Evolutionary conservation across 768 basidiomycete species (phyloP).

Genomic region (Mrakia hoshinonis): DNA sequence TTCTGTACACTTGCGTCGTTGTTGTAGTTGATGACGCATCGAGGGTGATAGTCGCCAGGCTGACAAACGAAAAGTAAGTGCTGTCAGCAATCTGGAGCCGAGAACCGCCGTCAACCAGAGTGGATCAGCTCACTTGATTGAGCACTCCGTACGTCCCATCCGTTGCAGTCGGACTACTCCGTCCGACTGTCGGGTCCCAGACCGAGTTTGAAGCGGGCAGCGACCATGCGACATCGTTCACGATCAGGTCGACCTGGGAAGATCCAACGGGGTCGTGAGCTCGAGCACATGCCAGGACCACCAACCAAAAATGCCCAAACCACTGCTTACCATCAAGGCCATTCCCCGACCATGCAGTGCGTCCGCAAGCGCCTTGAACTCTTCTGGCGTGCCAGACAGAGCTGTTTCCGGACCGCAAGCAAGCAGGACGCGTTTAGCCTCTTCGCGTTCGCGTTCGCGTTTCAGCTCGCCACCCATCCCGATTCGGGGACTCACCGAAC

Average conservation of each 20-base stretch:
- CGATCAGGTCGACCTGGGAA: slow-evolving; percentile 3
- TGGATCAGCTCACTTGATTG: too few species aligned
- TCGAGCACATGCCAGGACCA: neutral
- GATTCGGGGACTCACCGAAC: neutral
- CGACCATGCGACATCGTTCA: slow-evolving; percentile 24
- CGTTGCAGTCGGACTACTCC: neutral
- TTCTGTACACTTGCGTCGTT: slow-evolving; percentile 10
- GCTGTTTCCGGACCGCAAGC: neutral
- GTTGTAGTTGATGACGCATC: slow-evolving; percentile 11
- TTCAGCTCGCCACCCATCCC: too few species aligned
- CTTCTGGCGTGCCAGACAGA: neutral
- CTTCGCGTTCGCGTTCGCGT: too few species aligned
- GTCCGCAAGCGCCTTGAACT: slow-evolving; percentile 8
- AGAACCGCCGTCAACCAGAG: too few species aligned
- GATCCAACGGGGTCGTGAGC: too few species aligned
- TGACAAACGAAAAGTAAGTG: too few species aligned
- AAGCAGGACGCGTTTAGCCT: neutral
- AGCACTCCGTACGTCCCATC: slow-evolving; percentile 16
- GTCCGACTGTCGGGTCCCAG: slow-evolving; percentile 19
- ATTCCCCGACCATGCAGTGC: slow-evolving; percentile 23
- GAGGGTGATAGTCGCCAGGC: slow-evolving; percentile 9
- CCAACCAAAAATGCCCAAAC: neutral
- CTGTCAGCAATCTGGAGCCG: too few species aligned
- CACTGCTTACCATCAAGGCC: slow-evolving; percentile 19
- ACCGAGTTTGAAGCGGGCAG: neutral